phyloP scores from a whole-genome alignment of 805 yeast genomes.

The Brettanomyces naardenensis region DNA sequence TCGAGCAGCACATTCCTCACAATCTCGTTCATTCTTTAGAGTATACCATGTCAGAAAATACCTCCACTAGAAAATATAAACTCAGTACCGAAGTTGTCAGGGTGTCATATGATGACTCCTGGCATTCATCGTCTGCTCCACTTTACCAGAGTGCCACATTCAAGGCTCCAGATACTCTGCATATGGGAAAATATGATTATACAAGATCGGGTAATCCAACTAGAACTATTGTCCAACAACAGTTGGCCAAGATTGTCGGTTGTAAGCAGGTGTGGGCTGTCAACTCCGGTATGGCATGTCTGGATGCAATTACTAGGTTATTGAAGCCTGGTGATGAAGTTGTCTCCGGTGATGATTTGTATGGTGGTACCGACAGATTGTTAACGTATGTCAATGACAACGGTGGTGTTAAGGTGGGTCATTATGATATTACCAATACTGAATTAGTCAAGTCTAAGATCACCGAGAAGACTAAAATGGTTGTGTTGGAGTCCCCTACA shows the following conservation, averaged over 20 bases:
- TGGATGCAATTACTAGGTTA: conserved; percentile 66
- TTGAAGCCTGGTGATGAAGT: conserved; percentile 82
- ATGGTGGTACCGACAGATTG: conserved; percentile 89
- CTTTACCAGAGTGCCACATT: conserved; percentile 93
- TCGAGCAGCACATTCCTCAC: too few relatives aligned
- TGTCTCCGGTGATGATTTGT: conserved; percentile 89
- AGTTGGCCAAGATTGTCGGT: conserved; percentile 69
- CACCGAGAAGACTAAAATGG: conserved; percentile 55
- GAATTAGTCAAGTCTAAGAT: conserved; percentile 52
- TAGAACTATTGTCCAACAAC: conserved; percentile 69
- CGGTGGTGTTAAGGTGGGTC: conserved; percentile 59
- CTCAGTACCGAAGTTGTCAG: conserved; percentile 58
- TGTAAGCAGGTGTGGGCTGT: conserved; percentile 77
- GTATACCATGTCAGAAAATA: too few relatives aligned
- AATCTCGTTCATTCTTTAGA: too few relatives aligned
- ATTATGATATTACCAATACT: conserved; percentile 75
- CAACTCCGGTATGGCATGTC: conserved; percentile 87
- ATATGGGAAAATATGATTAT: conserved; percentile 78
- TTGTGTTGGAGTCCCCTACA: conserved; percentile 86
- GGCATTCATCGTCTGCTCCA: conserved; percentile 79
- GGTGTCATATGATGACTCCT: conserved; percentile 55
- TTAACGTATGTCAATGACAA: conserved; percentile 61
- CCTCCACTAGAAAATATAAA: neutral
- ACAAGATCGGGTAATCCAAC: conserved; percentile 95
- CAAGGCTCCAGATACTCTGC: conserved; percentile 64